These are phyloP conservation scores for Fusarium tanahbumbuense DNA, from an alignment of 2,329 filamentous ascomycete species.

Conservation along the genomic window DNA sequence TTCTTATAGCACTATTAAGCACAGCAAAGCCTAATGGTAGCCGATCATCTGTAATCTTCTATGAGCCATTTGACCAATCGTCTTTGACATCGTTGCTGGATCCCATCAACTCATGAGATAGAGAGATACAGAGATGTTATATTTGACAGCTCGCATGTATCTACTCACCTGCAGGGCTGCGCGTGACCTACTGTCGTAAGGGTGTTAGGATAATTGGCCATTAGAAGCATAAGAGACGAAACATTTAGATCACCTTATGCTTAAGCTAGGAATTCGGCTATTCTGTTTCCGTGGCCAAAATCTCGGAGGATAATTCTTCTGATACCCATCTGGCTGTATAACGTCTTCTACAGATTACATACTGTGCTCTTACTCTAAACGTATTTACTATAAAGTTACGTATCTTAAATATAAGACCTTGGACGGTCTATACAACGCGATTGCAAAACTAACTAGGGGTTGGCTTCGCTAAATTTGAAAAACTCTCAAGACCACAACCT, in stretches of 20 bases:
- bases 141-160: background rate
- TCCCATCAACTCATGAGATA: background rate
- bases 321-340: background rate
- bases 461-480: background rate
- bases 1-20: background rate
- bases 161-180: background rate
- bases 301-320: background rate
- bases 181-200: background rate
- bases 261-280: background rate
- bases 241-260: background rate
- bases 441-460: background rate
- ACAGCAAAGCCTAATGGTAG: background rate
- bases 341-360: background rate
- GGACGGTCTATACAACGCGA: background rate
- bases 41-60: background rate
- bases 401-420: background rate
- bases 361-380: background rate
- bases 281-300: background rate
- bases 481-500: background rate
- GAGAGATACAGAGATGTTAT: background rate
- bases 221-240: background rate
- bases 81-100: background rate
- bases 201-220: background rate
- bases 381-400: background rate
- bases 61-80: background rate